These are phyloP conservation scores for Phialocephala subalpina DNA, from an alignment of 2,329 filamentous ascomycete genomes.

Conservation along the genomic window DNA sequence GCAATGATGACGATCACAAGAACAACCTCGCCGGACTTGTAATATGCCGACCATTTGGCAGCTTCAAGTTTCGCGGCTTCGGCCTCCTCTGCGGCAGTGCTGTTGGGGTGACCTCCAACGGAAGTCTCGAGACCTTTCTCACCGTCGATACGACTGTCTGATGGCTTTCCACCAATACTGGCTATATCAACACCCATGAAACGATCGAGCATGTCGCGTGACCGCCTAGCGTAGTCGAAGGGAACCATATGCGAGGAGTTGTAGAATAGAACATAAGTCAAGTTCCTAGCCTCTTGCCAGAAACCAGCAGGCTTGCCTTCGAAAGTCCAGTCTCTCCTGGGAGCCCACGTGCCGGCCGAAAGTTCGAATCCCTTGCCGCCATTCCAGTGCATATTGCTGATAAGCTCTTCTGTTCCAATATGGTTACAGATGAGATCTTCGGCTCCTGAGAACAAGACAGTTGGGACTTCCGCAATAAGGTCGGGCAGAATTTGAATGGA, in stretches of 20 bases:
- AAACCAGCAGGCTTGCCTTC: constrained; percentile 88
- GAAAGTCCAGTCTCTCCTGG: constrained; percentile 93
- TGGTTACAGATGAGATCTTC: constrained; percentile 98
- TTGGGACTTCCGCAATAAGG: constrained; percentile 77
- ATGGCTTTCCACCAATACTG: constrained; percentile 78
- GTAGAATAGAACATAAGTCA: constrained; percentile 95
- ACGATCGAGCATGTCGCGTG: constrained; percentile 95
- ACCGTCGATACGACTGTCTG: constrained; percentile 74
- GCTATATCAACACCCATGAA: constrained; percentile 94
- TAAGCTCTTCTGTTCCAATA: constrained; percentile 89
- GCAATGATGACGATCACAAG: constrained; percentile 72
- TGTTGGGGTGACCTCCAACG: constrained; percentile 73
- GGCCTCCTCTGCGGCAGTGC: constrained; percentile 68
- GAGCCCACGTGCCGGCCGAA: constrained; percentile 86
- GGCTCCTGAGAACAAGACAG: constrained; percentile 91
- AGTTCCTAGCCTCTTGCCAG: constrained; percentile 92
- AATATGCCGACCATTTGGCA: constrained; percentile 75
- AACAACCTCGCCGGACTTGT: constrained; percentile 74
- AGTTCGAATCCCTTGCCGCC: constrained; percentile 91
- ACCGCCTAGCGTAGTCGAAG: constrained; percentile 87
- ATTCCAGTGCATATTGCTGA: constrained; percentile 91
- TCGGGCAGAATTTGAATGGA: constrained; percentile 79
- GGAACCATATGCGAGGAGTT: constrained; percentile 99
- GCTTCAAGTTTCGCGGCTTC: constrained; percentile 70
- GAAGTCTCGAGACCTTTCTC: constrained; percentile 72